Evolutionary conservation across 352 stramenopile genomes (phyloP), one percentile per base, ranked within the genome.

Genomic region (Phytophthora macrochlamydospora): DNA sequence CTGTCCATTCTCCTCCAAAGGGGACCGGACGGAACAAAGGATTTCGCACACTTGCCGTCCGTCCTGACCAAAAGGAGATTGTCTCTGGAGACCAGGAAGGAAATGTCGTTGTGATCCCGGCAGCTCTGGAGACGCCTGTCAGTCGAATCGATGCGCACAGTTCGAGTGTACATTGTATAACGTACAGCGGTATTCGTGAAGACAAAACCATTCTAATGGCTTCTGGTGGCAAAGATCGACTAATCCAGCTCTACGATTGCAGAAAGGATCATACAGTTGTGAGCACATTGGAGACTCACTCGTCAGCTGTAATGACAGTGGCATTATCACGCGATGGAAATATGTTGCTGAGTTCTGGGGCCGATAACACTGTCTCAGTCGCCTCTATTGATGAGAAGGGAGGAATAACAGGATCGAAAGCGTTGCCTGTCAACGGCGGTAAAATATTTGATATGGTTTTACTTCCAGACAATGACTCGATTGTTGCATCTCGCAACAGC

Each of bases 211-310:
- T 67, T 38, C 58, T 91, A 11, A 76, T 98, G 63, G 90, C 79
- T 2, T 89, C 91, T 32, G 89, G 83, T 7, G 83, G 89, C 24
- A 73, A 89, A 30, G 92, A 98, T 56, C 76, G 81, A 8, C 63
- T 97, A 13, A 78, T 97, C 7, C 87, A 95, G 30, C 59, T 98
- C 2, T 94, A 93, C 45, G 85, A 96, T 61, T 84, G 76, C 44
- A 63, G 59, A 18, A 79, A 71, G 37, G 60, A 40, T 0, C 75
- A 75, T 57, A 53, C 51, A 5, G 69, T 78, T 0, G 14, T 89
- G 11, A 65, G 56, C 12, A 96, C 81, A n/a, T 56, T 97, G 35
- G 87, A 96, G 29, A 87, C 82, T 37, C 91, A 97, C 60, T 91
- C 85, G 1, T 78, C 77, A 7, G 77, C 88, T 6, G 79, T 97